Conservation (phyloP, 306 rosid species). For the Medicago arabica region DNA sequence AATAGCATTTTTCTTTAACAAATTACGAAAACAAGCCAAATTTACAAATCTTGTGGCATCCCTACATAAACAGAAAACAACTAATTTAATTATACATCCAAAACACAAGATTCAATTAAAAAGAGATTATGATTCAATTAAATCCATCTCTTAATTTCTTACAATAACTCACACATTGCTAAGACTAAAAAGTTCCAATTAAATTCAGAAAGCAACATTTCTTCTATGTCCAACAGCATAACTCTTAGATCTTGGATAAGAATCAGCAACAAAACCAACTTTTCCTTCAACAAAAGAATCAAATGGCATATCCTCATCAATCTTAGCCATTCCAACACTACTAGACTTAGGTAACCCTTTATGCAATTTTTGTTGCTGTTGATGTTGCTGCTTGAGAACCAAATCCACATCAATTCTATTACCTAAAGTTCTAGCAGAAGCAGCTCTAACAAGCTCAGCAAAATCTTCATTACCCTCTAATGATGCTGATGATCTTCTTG, state of each 20-base stretch:
- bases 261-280: constrained; percentile 17
- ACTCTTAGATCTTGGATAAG: constrained; percentile 68
- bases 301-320: constrained; percentile 66
- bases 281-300: constrained; percentile 43
- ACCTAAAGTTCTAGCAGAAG: constrained; percentile 62
- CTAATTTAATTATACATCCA: background rate
- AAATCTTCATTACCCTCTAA: constrained; percentile 48
- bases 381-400: constrained; percentile 42
- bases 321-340: constrained; percentile 71
- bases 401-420: constrained; percentile 57
- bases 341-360: constrained; percentile 61
- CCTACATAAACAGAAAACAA: background rate
- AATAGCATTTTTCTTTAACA: no score
- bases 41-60: background rate
- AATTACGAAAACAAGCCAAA: background rate
- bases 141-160: background rate
- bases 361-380: background rate
- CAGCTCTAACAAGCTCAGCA: constrained; percentile 72
- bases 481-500: constrained; percentile 27
- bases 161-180: background rate
- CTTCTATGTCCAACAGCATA: constrained; percentile 58
- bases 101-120: constrained; percentile 11
- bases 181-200: background rate
- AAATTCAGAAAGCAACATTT: constrained; percentile 29
- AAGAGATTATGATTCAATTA: constrained; percentile 16